Percentiles rank a stretch among this genome's conserved stretches.
These are phyloP conservation scores for Apiotrichum siamense DNA, from an alignment of 1,284 basidiomycete genomes.

Conservation along the genomic window DNA sequence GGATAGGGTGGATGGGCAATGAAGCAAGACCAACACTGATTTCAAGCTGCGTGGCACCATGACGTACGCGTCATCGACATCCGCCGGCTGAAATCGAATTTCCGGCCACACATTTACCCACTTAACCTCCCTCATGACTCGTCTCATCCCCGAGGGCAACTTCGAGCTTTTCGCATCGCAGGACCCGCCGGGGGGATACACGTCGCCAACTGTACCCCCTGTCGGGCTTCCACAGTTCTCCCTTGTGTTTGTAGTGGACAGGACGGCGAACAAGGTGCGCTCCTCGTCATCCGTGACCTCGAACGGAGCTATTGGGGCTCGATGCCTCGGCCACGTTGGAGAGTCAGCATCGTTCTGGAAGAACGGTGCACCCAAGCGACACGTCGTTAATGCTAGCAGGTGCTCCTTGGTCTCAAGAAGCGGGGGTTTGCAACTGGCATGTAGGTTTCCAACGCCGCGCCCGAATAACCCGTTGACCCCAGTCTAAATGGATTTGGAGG, in stretches of 20 bases:
- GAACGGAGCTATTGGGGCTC: too few species aligned
- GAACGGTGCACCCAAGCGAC: not conserved
- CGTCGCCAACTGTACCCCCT: not conserved
- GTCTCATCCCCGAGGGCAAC: not conserved
- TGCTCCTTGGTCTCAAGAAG: conserved; percentile 65
- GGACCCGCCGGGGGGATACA: not conserved
- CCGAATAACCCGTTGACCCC: not conserved
- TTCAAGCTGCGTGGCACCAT: not conserved
- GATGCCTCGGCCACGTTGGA: too few species aligned
- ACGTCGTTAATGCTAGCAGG: conserved; percentile 26
- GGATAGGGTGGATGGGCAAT: not conserved
- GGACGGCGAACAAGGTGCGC: not conserved
- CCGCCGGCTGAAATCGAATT: not conserved
- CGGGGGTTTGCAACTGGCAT: conserved; percentile 60
- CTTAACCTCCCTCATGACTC: not conserved
- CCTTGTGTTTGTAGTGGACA: not conserved
- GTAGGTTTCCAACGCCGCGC: conserved; percentile 48
- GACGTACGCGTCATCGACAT: not conserved
- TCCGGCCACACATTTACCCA: not conserved
- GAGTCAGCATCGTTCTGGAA: too few species aligned
- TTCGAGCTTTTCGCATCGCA: not conserved
- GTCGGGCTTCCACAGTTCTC: not conserved
- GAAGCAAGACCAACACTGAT: not conserved
- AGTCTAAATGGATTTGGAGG: conserved; percentile 64
- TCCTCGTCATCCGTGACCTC: too few species aligned